Evolutionary conservation across 352 stramenopile species (phyloP), one percentile per base, ranked within the genome.

Genomic region (Phytophthora gonapodyides): DNA sequence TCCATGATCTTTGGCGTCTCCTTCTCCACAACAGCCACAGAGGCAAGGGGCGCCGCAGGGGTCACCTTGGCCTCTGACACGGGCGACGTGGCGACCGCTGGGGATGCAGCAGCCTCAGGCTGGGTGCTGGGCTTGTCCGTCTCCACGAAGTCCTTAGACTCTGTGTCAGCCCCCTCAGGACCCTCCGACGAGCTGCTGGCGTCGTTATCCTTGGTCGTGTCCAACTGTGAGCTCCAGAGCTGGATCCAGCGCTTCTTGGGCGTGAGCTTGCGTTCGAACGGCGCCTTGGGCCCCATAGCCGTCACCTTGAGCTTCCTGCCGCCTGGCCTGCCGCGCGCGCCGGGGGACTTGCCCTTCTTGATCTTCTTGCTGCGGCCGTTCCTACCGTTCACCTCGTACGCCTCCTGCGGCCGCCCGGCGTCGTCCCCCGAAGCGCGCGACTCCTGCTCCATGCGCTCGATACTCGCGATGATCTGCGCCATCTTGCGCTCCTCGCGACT

Each of bases 231-330:
- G 34, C 68, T 89, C 84, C 84, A 93, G 5, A 75, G 57, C 66
- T 84, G 78, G 44, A 93, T 91, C 84, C 84, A 93, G 51, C 76
- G 75, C 71, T 89, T 84, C 71, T 93, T 91, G 49, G 82, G 84
- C 52, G 84, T 89, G 13, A 89, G 63, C 27, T 74, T 78, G 17
- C 68, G 62, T 35, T 73, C 69, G 16, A 70, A 51, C 40, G 55
- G 31, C 17, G 46, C 33, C 48, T 75, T 61, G 52, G 47, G 21
- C 43, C 50, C 37, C 9, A 71, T 66, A 11, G 73, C 67, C 58
- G 67, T 55, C 40, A 71, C 60, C 55, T 82, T 82, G 13, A 76
- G 46, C 52, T 73, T 73, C 59, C 71, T 84, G 24, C 67, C 71
- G 17, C 48, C 78, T 78, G 42, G 45, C 41, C 57, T 80, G 78